Evolutionary conservation across 2,329 filamentous ascomycete genomes (phyloP), one percentile per base, ranked within the genome.

Genomic region (Fusarium cyanostomum): DNA sequence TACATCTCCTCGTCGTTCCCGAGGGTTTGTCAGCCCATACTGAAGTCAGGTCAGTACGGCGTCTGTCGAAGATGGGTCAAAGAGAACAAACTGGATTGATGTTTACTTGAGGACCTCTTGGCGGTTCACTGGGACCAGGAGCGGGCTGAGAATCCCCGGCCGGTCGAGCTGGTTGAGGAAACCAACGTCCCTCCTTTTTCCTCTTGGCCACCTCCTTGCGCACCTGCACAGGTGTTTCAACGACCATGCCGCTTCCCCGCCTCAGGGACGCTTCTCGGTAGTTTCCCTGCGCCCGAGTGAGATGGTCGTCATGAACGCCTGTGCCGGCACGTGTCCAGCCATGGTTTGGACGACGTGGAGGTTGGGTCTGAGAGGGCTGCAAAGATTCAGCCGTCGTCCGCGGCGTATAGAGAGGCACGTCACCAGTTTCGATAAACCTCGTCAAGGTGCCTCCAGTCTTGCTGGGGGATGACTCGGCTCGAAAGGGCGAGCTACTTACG

Each of bases 1-100:
- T 5, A 70, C 15, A 10, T 70, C 67, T 2, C 65, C 65, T 10
- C 67, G 57, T 34, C 15, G 45, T 3, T 7, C 10, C 8, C 43
- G 44, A 2, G 43, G 27, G 4, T n/a, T 34, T 0, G 4, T 11
- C 2, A 44, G 5, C 3, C 10, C 34, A 43, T 43, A 70, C 67
- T 70, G 18, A 3, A 10, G 1, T 7, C 13, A 4, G 5, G 35
- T 68, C 12, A 69, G 55, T 27, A 44, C 6, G 1, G 4, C 3
- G 8, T 15, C 1, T 12, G 3, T 9, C 6, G n/a, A 15, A 8
- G 11, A 16, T 4, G 10, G 8, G 11, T 5, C 9, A 6, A 13
- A 18, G 10, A 5, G 8, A 16, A 52, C 64, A 38, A 35, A 55
- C 45, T 12, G 13, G 30, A 18, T 48, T 27, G 2, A 18, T 33